These are phyloP conservation scores for Gastrodia elata DNA, from an alignment of 106 monocot genomes.

Conservation along the genomic window DNA sequence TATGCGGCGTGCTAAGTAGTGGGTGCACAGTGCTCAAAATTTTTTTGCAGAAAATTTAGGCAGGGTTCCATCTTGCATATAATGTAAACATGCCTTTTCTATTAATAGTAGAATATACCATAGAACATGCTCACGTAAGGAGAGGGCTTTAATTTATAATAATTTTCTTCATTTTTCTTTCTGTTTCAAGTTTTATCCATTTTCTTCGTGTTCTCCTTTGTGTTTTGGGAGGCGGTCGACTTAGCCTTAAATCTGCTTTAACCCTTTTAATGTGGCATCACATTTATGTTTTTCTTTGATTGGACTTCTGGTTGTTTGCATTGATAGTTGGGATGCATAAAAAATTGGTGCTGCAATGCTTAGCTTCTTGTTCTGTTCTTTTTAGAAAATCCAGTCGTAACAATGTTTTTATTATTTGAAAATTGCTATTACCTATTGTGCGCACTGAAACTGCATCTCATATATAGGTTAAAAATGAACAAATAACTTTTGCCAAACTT, in stretches of 20 bases:
- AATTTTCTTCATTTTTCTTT: not conserved
- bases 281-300: not conserved
- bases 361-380: not conserved
- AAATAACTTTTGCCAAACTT: constrained; percentile 40
- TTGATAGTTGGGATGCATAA: not conserved
- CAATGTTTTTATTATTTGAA: not conserved
- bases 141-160: too few species aligned
- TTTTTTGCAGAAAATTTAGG: too few species aligned
- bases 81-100: too few species aligned
- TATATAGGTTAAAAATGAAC: constrained; percentile 42
- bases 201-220: not conserved
- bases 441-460: not conserved
- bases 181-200: not conserved
- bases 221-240: not conserved
- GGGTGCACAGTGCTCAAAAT: too few species aligned
- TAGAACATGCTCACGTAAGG: too few species aligned
- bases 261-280: not conserved
- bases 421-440: not conserved
- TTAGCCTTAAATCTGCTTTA: not conserved
- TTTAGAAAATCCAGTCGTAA: not conserved
- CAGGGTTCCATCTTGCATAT: too few species aligned
- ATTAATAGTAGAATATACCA: too few species aligned
- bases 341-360: not conserved
- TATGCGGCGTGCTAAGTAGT: too few species aligned
- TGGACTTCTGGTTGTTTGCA: not conserved